phyloP scores from a whole-genome alignment of 495 filamentous ascomycete genomes.

The Aspergillus carlsbadensis region DNA sequence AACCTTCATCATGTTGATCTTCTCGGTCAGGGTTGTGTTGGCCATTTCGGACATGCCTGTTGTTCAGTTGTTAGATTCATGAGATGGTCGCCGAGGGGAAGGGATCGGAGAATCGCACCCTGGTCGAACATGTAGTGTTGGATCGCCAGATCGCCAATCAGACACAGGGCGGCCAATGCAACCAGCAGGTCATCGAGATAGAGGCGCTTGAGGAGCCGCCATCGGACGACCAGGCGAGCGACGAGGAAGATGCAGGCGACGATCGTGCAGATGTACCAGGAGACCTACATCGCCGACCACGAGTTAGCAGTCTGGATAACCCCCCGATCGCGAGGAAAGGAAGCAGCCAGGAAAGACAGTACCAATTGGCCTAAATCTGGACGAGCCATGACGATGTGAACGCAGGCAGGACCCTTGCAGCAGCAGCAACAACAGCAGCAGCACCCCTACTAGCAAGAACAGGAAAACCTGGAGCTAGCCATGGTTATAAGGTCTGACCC shows the following conservation, averaged over 20 bases:
- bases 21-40: conserved; percentile 4
- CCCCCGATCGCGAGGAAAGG: not conserved
- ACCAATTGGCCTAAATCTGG: conserved; percentile 20
- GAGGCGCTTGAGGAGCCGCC: conserved; percentile 16
- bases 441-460: too few species aligned
- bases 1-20: conserved; percentile 27
- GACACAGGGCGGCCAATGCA: conserved; percentile 13
- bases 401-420: not conserved
- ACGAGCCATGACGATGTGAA: conserved; percentile 13
- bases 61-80: not conserved
- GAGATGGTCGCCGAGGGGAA: not conserved
- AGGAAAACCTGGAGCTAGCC: too few species aligned
- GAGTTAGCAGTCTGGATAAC: not conserved
- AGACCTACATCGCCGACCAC: conserved; percentile 9
- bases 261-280: conserved; percentile 25
- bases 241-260: conserved; percentile 19
- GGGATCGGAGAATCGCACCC: conserved; percentile 8
- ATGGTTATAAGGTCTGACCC: too few species aligned
- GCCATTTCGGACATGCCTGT: conserved; percentile 25
- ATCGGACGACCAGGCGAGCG: conserved; percentile 18
- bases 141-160: conserved; percentile 23
- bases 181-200: conserved; percentile 24
- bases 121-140: conserved; percentile 26
- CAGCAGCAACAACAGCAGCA: not conserved
- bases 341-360: not conserved